These are phyloP conservation scores for Suillus bovinus DNA, from an alignment of 768 basidiomycete species.

Conservation along the genomic window DNA sequence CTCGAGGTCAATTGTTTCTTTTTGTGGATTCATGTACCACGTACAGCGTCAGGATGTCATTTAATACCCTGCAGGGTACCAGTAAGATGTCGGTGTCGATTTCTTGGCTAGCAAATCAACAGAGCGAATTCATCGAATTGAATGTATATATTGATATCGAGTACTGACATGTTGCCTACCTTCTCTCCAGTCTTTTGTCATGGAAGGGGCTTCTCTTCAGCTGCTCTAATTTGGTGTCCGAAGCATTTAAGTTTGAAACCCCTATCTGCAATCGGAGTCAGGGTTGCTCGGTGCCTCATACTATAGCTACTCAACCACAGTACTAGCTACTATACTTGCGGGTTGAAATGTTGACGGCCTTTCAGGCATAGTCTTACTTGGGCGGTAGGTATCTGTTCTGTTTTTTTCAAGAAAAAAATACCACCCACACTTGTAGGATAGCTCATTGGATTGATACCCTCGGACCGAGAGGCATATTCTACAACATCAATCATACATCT, in stretches of 20 bases:
- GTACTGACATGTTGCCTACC: not conserved
- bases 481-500: not conserved
- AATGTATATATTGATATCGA: not conserved
- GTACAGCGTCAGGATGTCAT: not conserved
- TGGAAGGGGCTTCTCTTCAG: not conserved
- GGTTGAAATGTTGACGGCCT: not conserved
- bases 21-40: not conserved
- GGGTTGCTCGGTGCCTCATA: not conserved
- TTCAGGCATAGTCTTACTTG: no score
- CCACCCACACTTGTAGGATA: not conserved
- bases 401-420: no score
- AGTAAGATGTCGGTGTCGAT: not conserved
- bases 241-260: not conserved
- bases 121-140: not conserved
- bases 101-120: not conserved
- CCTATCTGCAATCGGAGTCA: not conserved
- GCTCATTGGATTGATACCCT: not conserved
- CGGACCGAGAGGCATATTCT: not conserved
- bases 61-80: not conserved
- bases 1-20: not conserved
- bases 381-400: not conserved
- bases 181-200: not conserved
- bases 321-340: no score
- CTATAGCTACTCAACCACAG: not conserved
- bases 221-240: not conserved